These are phyloP conservation scores for Irpex sp. DNA, from an alignment of 1,284 basidiomycete species.

Conservation along the genomic window DNA sequence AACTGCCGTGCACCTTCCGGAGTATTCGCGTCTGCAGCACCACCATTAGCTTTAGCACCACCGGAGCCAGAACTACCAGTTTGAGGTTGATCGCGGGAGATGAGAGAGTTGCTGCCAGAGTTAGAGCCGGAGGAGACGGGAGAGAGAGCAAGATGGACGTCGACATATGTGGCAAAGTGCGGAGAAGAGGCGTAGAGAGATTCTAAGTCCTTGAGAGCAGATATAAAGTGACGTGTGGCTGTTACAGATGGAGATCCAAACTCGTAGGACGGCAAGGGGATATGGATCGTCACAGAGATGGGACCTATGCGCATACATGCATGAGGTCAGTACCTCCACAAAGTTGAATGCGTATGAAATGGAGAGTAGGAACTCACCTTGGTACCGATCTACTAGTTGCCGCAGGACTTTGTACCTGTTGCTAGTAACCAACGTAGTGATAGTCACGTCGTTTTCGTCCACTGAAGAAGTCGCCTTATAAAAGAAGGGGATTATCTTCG, in stretches of 20 bases:
- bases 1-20: conserved; percentile 61
- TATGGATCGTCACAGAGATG: conserved; percentile 78
- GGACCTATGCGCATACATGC: conserved; percentile 48
- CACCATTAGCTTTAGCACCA: background rate
- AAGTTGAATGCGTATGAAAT: background rate
- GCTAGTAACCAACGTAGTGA: conserved; percentile 80
- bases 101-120: background rate
- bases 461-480: conserved; percentile 55
- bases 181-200: conserved; percentile 61
- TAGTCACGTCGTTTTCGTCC: conserved; percentile 68
- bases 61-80: background rate
- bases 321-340: background rate
- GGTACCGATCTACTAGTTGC: conserved; percentile 66
- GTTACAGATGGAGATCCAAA: conserved; percentile 20
- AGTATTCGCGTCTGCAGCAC: background rate
- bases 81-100: background rate
- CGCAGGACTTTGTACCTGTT: conserved; percentile 73
- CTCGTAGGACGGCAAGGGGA: conserved; percentile 33
- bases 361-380: conserved; percentile 40
- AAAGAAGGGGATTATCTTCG: conserved; percentile 76
- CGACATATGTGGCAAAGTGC: conserved; percentile 66
- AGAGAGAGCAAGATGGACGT: conserved; percentile 85
- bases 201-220: conserved; percentile 56
- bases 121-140: conserved; percentile 42
- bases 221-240: conserved; percentile 25